Conservation (phyloP, 2,329 filamentous ascomycete genomes). For the Aspergillus brasiliensis region DNA sequence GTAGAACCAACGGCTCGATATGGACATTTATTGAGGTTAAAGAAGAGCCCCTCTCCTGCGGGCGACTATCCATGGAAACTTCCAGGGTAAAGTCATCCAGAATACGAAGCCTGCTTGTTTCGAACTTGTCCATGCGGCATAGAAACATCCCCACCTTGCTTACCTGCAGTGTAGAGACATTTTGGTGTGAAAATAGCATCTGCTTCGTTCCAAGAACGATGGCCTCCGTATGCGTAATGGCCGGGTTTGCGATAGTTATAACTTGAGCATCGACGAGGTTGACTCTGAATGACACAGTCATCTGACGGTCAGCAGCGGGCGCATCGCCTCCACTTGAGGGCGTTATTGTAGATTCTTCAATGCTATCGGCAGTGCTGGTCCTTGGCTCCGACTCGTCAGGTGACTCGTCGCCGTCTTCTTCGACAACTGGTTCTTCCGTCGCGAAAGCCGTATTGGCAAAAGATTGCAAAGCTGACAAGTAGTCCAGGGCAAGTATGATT, state of each 20-base stretch:
- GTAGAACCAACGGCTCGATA: conserved; percentile 85
- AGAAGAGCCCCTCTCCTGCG: conserved; percentile 60
- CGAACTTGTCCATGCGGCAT: conserved; percentile 97
- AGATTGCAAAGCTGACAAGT: conserved; percentile 83
- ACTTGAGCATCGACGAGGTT: conserved; percentile 96
- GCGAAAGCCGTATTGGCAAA: conserved; percentile 74
- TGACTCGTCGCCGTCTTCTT: conserved; percentile 38
- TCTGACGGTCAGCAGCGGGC: conserved; percentile 50
- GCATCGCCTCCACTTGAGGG: conserved; percentile 35
- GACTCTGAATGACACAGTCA: conserved; percentile 82
- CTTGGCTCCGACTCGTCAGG: conserved; percentile 39
- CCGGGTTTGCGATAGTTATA: conserved; percentile 92
- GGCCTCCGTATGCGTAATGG: conserved; percentile 86
- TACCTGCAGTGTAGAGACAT: conserved; percentile 89
- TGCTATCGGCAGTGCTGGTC: conserved; percentile 33
- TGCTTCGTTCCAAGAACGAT: conserved; percentile 95
- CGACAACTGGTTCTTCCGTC: conserved; percentile 51
- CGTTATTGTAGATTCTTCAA: conserved; percentile 26
- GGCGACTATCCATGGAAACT: conserved; percentile 77
- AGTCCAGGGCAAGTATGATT: conserved; percentile 93
- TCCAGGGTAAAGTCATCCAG: conserved; percentile 95
- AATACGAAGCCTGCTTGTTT: conserved; percentile 84
- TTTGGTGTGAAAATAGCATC: conserved; percentile 87
- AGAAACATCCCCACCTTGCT: conserved; percentile 97
- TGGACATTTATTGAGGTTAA: conserved; percentile 81